Evolutionary conservation across 352 stramenopile genomes (phyloP).

Genomic region (Pythium scleroteichum): DNA sequence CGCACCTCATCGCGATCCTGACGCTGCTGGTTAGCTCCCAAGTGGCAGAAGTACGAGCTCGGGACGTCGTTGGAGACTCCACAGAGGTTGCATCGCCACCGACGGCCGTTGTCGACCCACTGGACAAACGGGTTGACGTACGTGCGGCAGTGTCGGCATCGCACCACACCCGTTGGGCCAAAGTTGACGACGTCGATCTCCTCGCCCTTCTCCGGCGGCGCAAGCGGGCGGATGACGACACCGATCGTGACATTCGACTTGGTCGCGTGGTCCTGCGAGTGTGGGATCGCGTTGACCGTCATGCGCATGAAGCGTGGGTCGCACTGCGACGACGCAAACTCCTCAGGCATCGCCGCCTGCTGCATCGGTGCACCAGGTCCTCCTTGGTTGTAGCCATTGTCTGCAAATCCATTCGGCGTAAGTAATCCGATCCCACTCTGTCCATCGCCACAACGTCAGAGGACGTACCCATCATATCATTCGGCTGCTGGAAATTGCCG

Average conservation of each 20-base stretch:
- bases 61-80: slow-evolving; percentile 90
- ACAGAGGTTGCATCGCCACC: slow-evolving; percentile 90
- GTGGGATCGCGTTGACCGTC: slow-evolving; percentile 70
- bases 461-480: slow-evolving; percentile 72
- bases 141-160: slow-evolving; percentile 87
- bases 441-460: neutral
- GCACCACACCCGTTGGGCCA: slow-evolving; percentile 75
- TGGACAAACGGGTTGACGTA: slow-evolving; percentile 91
- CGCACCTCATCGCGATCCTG: slow-evolving; percentile 91
- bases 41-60: slow-evolving; percentile 97
- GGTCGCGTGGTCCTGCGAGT: slow-evolving; percentile 81
- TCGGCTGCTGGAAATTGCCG: slow-evolving; percentile 81
- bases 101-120: slow-evolving; percentile 87
- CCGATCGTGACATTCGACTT: slow-evolving; percentile 87
- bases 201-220: slow-evolving; percentile 57
- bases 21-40: slow-evolving; percentile 94
- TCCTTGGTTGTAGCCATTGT: slow-evolving; percentile 52
- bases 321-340: slow-evolving; percentile 74
- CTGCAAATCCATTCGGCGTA: slow-evolving; percentile 22
- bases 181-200: slow-evolving; percentile 89
- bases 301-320: slow-evolving; percentile 83
- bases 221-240: slow-evolving; percentile 83
- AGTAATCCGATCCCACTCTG: no score
- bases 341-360: slow-evolving; percentile 51
- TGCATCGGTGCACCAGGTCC: slow-evolving; percentile 45